Percentiles rank a stretch among this genome's conserved stretches.
Conservation (phyloP, 1,284 basidiomycete species). For the Porodaedalea pini region DNA sequence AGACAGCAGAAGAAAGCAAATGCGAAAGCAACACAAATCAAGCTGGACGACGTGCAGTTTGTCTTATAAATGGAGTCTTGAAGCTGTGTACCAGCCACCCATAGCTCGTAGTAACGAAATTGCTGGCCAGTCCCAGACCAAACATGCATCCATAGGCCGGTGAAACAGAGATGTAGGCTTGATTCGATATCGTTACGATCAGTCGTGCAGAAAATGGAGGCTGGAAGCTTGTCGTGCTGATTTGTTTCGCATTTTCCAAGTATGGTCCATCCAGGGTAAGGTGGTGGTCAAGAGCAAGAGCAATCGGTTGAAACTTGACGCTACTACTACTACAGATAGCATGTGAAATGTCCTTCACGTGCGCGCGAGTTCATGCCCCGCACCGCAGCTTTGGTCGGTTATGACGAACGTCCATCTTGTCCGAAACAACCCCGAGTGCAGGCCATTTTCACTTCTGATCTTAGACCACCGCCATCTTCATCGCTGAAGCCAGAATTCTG, state of each 20-base stretch:
- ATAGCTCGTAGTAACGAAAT: background rate
- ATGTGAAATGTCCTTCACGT: background rate
- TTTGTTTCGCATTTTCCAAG: background rate
- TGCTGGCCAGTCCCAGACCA: background rate
- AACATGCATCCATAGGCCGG: background rate
- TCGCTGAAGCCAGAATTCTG: too few relatives aligned
- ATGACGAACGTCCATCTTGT: background rate
- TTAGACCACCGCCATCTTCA: background rate
- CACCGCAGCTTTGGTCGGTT: background rate
- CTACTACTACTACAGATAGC: too few relatives aligned
- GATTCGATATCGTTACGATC: background rate
- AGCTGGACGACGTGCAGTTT: too few relatives aligned
- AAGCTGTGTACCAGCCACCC: constrained; percentile 4
- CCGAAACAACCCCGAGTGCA: background rate
- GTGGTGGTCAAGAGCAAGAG: background rate
- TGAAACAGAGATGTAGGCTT: background rate
- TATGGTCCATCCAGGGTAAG: too few relatives aligned
- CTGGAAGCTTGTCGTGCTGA: background rate
- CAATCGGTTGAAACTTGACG: background rate
- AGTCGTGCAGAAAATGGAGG: background rate
- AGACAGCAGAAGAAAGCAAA: background rate
- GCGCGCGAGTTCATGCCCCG: background rate
- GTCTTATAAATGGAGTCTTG: background rate
- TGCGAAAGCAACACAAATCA: background rate
- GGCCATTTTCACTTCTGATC: background rate